Conservation (phyloP, 495 filamentous ascomycete genomes). For the Lineolata rhizophorae region DNA sequence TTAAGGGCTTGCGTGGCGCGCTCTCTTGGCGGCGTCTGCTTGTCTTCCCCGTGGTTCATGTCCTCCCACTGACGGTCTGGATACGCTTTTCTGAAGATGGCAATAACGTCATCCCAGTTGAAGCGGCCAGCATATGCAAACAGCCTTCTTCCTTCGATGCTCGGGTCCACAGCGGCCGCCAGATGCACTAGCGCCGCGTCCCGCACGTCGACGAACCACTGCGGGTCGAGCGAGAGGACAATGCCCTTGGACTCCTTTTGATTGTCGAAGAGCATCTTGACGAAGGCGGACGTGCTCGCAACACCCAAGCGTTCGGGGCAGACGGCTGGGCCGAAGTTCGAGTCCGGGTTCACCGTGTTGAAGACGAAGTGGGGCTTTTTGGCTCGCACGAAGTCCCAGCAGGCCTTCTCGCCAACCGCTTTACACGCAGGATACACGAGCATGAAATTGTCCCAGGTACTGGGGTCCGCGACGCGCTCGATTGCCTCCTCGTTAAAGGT, state of each 20-base stretch:
- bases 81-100: constrained; percentile 14
- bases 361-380: constrained; percentile 5
- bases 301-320: constrained; percentile 4
- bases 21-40: too few species aligned
- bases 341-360: constrained; percentile 9
- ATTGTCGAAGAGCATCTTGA: constrained; percentile 4
- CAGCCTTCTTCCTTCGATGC: constrained; percentile 23
- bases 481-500: constrained; percentile 28
- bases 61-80: constrained; percentile 15
- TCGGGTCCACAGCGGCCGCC: constrained; percentile 22
- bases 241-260: background rate
- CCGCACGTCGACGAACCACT: constrained; percentile 22
- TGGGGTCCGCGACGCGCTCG: too few species aligned
- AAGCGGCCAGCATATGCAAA: constrained; percentile 22
- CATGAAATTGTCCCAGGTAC: constrained; percentile 19
- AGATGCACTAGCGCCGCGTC: constrained; percentile 28
- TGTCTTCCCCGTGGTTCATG: constrained; percentile 2
- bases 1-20: too few species aligned
- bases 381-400: constrained; percentile 12
- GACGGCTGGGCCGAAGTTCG: constrained; percentile 9
- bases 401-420: constrained; percentile 8
- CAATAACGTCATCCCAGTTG: constrained; percentile 20
- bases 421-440: constrained; percentile 12
- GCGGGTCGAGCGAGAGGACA: background rate
- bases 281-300: constrained; percentile 5